A percentile compares a stretch with the other conserved stretches of the same genome.
Conservation (phyloP, 345 rosid genomes). For the Pistacia vera region DNA sequence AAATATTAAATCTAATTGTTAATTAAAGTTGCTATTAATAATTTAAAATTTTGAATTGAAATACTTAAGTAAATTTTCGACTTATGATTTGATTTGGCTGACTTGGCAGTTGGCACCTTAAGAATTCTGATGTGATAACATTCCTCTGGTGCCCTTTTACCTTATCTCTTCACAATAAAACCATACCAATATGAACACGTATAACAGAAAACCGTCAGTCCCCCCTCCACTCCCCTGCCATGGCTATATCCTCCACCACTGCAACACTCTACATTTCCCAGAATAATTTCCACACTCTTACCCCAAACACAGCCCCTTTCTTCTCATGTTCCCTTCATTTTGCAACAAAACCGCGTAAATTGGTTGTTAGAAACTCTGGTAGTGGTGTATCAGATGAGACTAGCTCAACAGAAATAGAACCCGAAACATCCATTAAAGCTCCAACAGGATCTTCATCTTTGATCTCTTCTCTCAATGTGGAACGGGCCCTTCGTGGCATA, state of each 20-base stretch:
- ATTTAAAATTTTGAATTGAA: no score
- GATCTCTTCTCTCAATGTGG: constrained; percentile 75
- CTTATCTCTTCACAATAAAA: not conserved
- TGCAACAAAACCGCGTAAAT: constrained; percentile 17
- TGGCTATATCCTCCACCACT: constrained; percentile 38
- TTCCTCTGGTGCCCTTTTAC: constrained; percentile 11
- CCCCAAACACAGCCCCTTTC: constrained; percentile 4
- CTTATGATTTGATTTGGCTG: no score
- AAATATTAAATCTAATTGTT: no score
- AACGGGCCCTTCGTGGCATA: constrained; percentile 85
- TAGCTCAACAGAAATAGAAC: constrained; percentile 31
- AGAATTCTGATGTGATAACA: constrained; percentile 2
- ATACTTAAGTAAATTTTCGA: no score
- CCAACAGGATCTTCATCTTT: constrained; percentile 59
- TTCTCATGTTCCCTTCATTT: constrained; percentile 16
- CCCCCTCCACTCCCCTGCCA: not conserved
- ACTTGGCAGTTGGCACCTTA: no score
- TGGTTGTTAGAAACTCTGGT: constrained; percentile 30
- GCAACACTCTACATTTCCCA: constrained; percentile 24
- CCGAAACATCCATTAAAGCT: constrained; percentile 59
- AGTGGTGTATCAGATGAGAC: constrained; percentile 39
- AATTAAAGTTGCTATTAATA: no score
- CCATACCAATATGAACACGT: not conserved
- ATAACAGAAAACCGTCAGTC: not conserved
- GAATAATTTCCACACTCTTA: not conserved